These are phyloP conservation scores for Neofusicoccum parvum DNA, from an alignment of 2,329 filamentous ascomycete species.

Conservation along the genomic window DNA sequence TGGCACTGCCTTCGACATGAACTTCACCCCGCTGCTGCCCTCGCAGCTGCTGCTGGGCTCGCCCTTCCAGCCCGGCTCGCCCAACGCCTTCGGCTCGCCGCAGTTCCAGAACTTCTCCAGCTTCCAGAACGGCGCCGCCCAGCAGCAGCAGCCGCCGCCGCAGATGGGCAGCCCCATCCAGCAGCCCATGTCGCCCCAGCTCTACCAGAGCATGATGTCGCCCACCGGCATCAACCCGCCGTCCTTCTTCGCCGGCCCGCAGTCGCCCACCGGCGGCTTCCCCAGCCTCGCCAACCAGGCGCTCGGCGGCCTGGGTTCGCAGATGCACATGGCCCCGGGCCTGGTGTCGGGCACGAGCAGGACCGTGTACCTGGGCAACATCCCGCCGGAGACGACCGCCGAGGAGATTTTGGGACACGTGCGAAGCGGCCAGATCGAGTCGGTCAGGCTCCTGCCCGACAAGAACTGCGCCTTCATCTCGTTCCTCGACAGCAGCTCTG, in stretches of 20 bases:
- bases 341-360: conserved; percentile 88
- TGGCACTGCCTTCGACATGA: conserved; percentile 92
- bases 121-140: conserved; percentile 62
- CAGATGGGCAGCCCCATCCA: conserved; percentile 75
- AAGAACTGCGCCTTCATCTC: conserved; percentile 99
- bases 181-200: conserved; percentile 72
- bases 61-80: conserved; percentile 94
- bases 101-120: conserved; percentile 85
- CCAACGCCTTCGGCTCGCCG: conserved; percentile 83
- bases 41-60: conserved; percentile 93
- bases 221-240: conserved; percentile 80
- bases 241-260: conserved; percentile 77
- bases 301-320: conserved; percentile 69
- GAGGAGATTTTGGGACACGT: conserved; percentile 97
- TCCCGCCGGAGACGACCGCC: conserved; percentile 93
- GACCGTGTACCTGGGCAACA: conserved; percentile 96
- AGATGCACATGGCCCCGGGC: conserved; percentile 75
- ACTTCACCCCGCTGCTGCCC: conserved; percentile 93
- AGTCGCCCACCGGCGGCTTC: conserved; percentile 82
- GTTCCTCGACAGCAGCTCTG: conserved; percentile 95
- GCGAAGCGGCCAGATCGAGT: conserved; percentile 96
- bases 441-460: conserved; percentile 92
- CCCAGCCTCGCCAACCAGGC: conserved; percentile 62
- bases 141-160: conserved; percentile 61
- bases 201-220: conserved; percentile 84